A percentile compares a stretch with the other conserved stretches of the same genome.
phyloP scores from a whole-genome alignment of 495 filamentous ascomycete genomes.

The Extremus antarcticus region DNA sequence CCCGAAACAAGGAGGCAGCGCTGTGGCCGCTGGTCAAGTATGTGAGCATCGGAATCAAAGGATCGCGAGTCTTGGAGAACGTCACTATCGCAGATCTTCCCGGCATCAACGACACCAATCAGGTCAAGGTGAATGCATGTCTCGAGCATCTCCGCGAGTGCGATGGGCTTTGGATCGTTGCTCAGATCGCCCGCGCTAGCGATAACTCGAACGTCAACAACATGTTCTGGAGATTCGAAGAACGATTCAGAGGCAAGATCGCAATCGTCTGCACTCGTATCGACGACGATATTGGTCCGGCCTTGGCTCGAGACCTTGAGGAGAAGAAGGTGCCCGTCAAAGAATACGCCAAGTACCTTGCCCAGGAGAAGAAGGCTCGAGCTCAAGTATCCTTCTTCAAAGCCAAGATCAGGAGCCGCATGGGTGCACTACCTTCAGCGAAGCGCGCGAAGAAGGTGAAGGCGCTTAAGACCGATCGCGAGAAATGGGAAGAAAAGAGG shows the following conservation, averaged over 20 bases:
- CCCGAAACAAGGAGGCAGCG: neutral
- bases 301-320: neutral
- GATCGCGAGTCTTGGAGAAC: slow-evolving; percentile 1
- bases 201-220: neutral
- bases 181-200: neutral
- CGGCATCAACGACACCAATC: slow-evolving; percentile 9
- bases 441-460: neutral
- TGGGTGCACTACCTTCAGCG: neutral
- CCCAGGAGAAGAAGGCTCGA: neutral
- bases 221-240: neutral
- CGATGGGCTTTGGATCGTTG: slow-evolving; percentile 9
- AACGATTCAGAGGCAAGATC: slow-evolving; percentile 3
- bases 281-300: slow-evolving; percentile 2
- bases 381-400: neutral
- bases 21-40: slow-evolving; percentile 16
- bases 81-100: slow-evolving; percentile 12
- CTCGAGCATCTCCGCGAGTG: slow-evolving; percentile 5
- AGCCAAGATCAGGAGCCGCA: neutral
- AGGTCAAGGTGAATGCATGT: slow-evolving; percentile 1
- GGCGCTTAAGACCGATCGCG: neutral
- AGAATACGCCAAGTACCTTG: neutral
- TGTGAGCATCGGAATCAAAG: slow-evolving; percentile 7
- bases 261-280: slow-evolving; percentile 2
- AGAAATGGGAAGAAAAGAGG: neutral
- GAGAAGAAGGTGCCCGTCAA: neutral